Evolutionary conservation across 495 filamentous ascomycete genomes (phyloP).

Genomic region (Diplogelasinospora grovesii): DNA sequence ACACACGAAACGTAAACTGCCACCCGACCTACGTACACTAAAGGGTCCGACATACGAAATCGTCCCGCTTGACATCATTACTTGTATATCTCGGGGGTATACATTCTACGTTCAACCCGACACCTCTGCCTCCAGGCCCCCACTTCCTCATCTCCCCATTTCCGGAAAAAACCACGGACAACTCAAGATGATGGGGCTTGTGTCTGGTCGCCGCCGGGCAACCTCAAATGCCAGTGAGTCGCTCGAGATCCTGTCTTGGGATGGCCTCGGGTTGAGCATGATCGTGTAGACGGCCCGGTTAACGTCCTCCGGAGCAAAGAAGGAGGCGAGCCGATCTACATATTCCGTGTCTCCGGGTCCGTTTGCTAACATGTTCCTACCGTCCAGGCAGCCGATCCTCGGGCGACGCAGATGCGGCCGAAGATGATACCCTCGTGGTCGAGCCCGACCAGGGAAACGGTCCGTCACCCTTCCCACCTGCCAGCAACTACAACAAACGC

Average conservation of each 20-base stretch:
- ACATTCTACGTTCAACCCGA: too few relatives aligned
- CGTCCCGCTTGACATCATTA: too few relatives aligned
- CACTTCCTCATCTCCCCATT: neutral
- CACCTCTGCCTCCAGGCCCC: neutral
- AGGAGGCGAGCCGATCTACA: slow-evolving; percentile 17
- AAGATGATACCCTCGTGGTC: slow-evolving; percentile 71
- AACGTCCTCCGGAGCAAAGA: slow-evolving; percentile 15
- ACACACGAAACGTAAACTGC: too few relatives aligned
- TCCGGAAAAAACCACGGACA: neutral
- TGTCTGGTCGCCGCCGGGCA: slow-evolving; percentile 28
- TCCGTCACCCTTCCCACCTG: slow-evolving; percentile 28
- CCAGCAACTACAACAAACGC: neutral
- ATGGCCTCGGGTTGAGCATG: slow-evolving; percentile 16
- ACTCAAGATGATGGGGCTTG: slow-evolving; percentile 25
- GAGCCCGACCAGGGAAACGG: slow-evolving; percentile 71
- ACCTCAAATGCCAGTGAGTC: slow-evolving; percentile 34
- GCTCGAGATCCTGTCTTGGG: slow-evolving; percentile 3
- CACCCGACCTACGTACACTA: too few relatives aligned
- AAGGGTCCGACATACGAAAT: too few relatives aligned
- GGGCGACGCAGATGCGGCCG: slow-evolving; percentile 30
- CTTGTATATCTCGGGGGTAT: too few relatives aligned
- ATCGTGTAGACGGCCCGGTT: slow-evolving; percentile 10
- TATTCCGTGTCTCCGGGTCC: neutral
- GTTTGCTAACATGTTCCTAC: slow-evolving; percentile 10
- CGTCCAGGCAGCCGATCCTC: slow-evolving; percentile 45